Evolutionary conservation across 2,329 filamentous ascomycete species (phyloP).

Genomic region (Colletotrichum ledebouriae): DNA sequence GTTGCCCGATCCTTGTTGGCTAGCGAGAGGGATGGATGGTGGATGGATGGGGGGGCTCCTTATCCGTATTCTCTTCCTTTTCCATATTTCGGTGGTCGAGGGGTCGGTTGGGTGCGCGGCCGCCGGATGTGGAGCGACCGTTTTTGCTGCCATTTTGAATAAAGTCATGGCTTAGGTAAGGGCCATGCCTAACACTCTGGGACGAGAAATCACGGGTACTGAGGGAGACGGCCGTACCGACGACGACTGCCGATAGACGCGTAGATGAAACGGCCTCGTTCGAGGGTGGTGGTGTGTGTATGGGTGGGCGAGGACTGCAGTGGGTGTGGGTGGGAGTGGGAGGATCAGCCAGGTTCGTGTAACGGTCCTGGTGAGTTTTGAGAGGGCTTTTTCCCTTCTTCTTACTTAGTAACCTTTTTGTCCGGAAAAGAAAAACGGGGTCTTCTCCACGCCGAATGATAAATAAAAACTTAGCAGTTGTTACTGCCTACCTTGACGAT

Average conservation of each 20-base stretch:
- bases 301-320: not conserved
- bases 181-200: not conserved
- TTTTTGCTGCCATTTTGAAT: not conserved
- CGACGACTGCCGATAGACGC: conserved; percentile 33
- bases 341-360: no score
- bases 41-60: no score
- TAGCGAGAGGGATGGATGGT: no score
- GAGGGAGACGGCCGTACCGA: conserved; percentile 7
- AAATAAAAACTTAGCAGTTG: no score
- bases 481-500: no score
- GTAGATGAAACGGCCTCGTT: conserved; percentile 36
- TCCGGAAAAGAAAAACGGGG: not conserved
- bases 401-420: no score
- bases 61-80: no score
- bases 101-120: not conserved
- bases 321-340: not conserved
- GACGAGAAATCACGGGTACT: no score
- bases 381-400: no score
- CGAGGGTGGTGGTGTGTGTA: conserved; percentile 17
- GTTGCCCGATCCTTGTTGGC: no score
- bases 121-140: conserved; percentile 2
- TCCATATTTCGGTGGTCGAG: not conserved
- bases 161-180: conserved; percentile 6
- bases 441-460: no score
- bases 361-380: no score